Evolutionary conservation across 2,329 filamentous ascomycete genomes (phyloP).

Genomic region (Botrytis medusae): DNA sequence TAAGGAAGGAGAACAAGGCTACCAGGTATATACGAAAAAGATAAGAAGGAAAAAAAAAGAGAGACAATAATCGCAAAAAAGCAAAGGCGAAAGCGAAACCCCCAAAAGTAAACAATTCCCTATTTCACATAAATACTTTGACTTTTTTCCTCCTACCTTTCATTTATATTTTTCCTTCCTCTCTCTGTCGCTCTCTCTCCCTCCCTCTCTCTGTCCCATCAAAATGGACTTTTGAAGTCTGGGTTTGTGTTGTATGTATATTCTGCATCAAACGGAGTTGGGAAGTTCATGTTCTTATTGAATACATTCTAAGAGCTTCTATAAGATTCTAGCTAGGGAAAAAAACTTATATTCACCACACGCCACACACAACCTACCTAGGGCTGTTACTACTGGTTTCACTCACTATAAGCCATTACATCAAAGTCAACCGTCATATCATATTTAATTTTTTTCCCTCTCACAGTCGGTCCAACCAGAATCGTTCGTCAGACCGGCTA

Average conservation of each 20-base stretch:
- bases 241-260: not conserved
- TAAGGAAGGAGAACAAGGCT: not conserved
- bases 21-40: not conserved
- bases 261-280: not conserved
- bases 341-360: constrained; percentile 14
- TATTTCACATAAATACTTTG: not conserved
- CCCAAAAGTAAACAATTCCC: not conserved
- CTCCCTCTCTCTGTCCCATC: too few relatives aligned
- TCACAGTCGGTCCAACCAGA: constrained; percentile 18
- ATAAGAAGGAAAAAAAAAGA: not conserved
- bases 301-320: constrained; percentile 16
- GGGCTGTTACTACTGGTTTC: not conserved
- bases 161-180: not conserved
- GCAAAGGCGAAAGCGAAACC: not conserved
- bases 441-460: not conserved
- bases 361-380: constrained; percentile 7
- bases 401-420: constrained; percentile 6
- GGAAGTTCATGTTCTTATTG: not conserved
- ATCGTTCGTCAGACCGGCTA: constrained; percentile 20
- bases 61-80: not conserved
- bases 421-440: not conserved
- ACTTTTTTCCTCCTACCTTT: not conserved
- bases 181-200: too few relatives aligned
- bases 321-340: constrained; percentile 14
- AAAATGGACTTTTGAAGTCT: not conserved